These are phyloP conservation scores for Rutidosis leptorrhynchoides DNA, from an alignment of 129 eudicot genomes.

Conservation along the genomic window DNA sequence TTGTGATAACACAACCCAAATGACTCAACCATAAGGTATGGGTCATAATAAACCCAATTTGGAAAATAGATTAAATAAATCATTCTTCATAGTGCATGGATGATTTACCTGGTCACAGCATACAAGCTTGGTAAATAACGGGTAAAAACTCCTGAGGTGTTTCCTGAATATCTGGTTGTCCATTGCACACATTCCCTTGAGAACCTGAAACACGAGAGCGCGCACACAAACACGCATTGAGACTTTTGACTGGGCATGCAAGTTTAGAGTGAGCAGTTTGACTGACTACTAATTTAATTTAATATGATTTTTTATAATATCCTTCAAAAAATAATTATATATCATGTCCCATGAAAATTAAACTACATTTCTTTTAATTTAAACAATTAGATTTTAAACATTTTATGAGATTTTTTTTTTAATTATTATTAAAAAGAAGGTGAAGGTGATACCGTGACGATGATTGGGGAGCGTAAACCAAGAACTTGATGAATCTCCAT, in stretches of 20 bases:
- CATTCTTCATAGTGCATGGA: not conserved
- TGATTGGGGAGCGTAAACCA: slow-evolving; percentile 89
- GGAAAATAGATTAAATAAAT: slow-evolving; percentile 2
- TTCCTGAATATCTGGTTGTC: slow-evolving; percentile 70
- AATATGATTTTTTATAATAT: not conserved
- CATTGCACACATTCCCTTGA: slow-evolving; percentile 85
- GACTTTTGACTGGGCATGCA: not conserved
- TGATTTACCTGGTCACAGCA: slow-evolving; percentile 95
- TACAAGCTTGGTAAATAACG: slow-evolving; percentile 85
- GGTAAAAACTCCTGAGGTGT: slow-evolving; percentile 85
- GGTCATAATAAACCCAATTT: not conserved
- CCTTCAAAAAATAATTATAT: slow-evolving; percentile 15
- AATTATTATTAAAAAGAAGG: no score
- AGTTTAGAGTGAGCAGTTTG: not conserved
- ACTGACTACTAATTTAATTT: no score
- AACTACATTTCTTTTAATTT: no score
- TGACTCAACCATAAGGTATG: not conserved
- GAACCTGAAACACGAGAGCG: slow-evolving; percentile 55
- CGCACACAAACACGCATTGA: not conserved
- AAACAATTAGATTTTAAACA: no score
- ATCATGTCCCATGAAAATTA: not conserved
- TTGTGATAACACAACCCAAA: not conserved
- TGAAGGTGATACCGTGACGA: slow-evolving; percentile 56
- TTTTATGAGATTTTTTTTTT: no score
- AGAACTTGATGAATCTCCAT: slow-evolving; percentile 92